Evolutionary conservation across 2,329 filamentous ascomycete genomes (phyloP).

Genomic region (Fonsecaea nubica): DNA sequence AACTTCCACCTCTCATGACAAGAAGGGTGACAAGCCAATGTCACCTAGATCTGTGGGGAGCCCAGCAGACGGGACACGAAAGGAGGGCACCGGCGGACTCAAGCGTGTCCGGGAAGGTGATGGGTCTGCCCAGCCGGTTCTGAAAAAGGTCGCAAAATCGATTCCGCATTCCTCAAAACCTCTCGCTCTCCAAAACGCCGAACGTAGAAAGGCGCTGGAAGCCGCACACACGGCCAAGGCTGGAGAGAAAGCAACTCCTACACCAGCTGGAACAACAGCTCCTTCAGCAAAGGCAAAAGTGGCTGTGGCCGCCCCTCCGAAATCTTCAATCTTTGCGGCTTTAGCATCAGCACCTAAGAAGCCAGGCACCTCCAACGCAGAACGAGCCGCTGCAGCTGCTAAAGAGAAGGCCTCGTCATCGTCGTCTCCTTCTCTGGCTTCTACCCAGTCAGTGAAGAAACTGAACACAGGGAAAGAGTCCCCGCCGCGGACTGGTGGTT

Average conservation of each 20-base stretch:
- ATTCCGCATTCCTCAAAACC: conserved; percentile 39
- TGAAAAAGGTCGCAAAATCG: conserved; percentile 50
- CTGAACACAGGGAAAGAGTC: conserved; percentile 48
- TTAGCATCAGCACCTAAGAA: conserved; percentile 58
- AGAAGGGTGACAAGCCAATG: conserved; percentile 46
- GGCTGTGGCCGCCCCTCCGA: conserved; percentile 42
- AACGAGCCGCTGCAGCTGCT: conserved; percentile 50
- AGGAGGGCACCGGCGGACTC: conserved; percentile 24
- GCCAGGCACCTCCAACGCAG: conserved; percentile 58
- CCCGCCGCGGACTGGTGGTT: conserved; percentile 32
- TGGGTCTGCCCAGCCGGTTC: conserved; percentile 42
- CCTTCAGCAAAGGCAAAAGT: conserved; percentile 46
- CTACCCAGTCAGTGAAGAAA: conserved; percentile 40
- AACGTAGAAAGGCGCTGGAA: conserved; percentile 37
- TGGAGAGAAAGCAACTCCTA: conserved; percentile 23
- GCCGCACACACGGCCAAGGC: conserved; percentile 31
- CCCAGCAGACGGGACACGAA: conserved; percentile 25
- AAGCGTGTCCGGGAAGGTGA: conserved; percentile 32
- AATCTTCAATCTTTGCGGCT: conserved; percentile 55
- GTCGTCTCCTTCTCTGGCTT: conserved; percentile 33
- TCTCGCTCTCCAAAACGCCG: conserved; percentile 40
- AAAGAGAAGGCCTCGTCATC: conserved; percentile 46
- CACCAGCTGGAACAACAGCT: conserved; percentile 17
- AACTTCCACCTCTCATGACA: conserved; percentile 48
- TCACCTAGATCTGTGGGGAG: conserved; percentile 38